Evolutionary conservation across 148 eudicot genomes (phyloP), one percentile per base, ranked within the genome.

Genomic region (Persicaria maculosa): DNA sequence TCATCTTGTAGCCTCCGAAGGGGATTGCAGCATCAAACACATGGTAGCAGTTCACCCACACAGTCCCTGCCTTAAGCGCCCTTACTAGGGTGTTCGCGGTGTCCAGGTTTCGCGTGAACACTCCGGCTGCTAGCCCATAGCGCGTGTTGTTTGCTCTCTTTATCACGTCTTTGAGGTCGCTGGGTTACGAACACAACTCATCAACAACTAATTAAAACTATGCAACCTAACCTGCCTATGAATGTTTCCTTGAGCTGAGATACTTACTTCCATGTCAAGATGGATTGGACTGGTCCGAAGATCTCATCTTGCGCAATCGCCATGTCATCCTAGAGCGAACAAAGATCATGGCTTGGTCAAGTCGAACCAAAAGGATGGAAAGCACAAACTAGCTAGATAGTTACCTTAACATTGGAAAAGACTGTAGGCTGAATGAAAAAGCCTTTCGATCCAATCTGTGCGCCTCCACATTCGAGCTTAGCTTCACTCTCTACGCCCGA

Each of bases 1-100:
- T 93, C 98, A 91, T 89, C 80, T 91, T 93, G 82, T 89, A 93
- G 45, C 98, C 98, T 4, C 98, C 98, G 55, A 93, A 91, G 0
- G 98, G 98, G 47, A 93, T 91, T 22, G 93, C 93, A 62, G 98
- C 98, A 71, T 93, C 98, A 17, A 91, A 93, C 2, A 91, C 88
- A 73, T 93, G 89, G 15, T 81, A 93, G 83, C 98, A 93, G 71
- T 93, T 93, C n/a, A 93, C 85, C 97, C 98, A 93, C 4, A 93
- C 95, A 0, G 95, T 93, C 48, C 98, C 98, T 0, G 81, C 97
- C 83, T 69, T 89, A 55, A 93, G 74, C 7, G 92, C 98, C 48
- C 97, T 81, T 12, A 90, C 68, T 83, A 94, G 11, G 7, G 92
- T 91, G 84, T 94, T 94, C n/a, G 98, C 96, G 4, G 88, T 88